A percentile compares a stretch with the other conserved stretches of the same genome.
phyloP scores from a whole-genome alignment of 2,329 filamentous ascomycete species.

The Sporothrix protearum region DNA sequence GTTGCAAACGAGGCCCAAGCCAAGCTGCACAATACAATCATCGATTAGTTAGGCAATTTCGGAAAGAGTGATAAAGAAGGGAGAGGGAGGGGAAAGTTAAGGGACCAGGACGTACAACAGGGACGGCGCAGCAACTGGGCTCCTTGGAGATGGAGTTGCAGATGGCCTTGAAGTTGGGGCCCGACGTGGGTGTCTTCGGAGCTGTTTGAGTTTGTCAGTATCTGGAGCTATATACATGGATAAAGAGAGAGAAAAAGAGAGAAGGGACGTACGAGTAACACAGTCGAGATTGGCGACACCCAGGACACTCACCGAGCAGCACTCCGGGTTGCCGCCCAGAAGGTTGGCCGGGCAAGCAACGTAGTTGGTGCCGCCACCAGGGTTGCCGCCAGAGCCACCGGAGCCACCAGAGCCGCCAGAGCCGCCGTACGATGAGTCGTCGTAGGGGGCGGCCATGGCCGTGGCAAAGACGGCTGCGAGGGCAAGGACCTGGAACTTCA shows the following conservation, averaged over 20 bases:
- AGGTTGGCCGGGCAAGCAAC: neutral
- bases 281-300: neutral
- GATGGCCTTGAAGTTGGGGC: neutral
- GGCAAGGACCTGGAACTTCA: slow-evolving; percentile 9
- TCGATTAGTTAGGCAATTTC: neutral
- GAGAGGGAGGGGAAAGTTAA: neutral
- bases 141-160: neutral
- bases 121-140: neutral
- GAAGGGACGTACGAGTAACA: neutral
- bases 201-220: neutral
- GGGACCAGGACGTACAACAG: neutral
- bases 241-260: neutral
- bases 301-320: neutral
- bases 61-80: neutral
- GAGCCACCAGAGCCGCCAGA: neutral
- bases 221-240: too few relatives aligned
- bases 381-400: neutral
- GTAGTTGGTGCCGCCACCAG: neutral
- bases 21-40: neutral
- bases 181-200: neutral
- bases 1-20: neutral
- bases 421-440: neutral
- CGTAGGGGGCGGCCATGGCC: neutral
- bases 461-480: neutral
- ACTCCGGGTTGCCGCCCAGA: neutral